Conservation (phyloP, 148 eudicot genomes). For the Silene latifolia region DNA sequence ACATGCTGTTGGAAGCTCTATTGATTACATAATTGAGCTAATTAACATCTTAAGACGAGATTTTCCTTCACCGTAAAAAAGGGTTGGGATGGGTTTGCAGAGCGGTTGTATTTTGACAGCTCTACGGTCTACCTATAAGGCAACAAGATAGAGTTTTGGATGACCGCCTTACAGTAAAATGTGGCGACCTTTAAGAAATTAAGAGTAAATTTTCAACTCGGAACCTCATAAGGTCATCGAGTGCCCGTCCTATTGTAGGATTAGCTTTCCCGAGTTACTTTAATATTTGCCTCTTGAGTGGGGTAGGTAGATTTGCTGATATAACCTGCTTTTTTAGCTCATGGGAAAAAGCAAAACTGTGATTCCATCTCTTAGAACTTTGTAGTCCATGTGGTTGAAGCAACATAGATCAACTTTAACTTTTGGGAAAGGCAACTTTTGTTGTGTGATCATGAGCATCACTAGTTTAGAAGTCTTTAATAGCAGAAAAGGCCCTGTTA, state of each 20-base stretch:
- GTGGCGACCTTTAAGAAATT: no score
- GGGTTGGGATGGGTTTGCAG: background rate
- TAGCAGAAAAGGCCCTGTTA: background rate
- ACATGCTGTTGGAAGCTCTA: conserved; percentile 4
- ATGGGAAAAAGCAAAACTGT: no score
- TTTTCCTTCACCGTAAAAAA: background rate
- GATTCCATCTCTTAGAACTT: background rate
- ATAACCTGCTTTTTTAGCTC: conserved; percentile 7
- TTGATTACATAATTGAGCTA: background rate
- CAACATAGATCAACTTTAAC: background rate
- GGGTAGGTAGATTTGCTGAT: background rate
- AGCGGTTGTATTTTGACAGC: background rate
- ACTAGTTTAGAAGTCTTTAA: background rate
- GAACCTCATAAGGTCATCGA: no score
- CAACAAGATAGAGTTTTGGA: background rate
- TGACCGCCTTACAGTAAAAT: no score
- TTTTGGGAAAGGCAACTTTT: conserved; percentile 13
- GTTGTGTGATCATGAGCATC: conserved; percentile 16
- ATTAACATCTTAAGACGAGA: background rate
- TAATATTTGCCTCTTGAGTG: no score
- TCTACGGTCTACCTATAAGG: background rate
- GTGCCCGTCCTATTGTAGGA: no score
- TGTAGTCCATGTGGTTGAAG: conserved; percentile 17
- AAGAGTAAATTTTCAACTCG: no score
- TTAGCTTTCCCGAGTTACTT: no score